Percentiles rank a stretch among this genome's conserved stretches.
Conservation (phyloP, 169 alveolate species). For the Fabrea salina region DNA sequence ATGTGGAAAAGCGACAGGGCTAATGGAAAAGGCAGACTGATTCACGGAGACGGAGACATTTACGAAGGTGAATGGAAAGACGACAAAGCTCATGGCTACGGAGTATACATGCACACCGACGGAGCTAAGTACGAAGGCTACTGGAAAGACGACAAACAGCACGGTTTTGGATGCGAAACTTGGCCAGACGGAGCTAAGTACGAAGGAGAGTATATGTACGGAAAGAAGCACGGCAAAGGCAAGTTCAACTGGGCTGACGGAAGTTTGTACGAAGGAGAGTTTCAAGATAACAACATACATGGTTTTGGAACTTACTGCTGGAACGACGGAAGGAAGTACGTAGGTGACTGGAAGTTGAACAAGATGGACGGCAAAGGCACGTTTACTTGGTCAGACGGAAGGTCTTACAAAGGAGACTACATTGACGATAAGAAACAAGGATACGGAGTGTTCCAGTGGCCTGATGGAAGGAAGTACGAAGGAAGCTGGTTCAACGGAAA, state of each 20-base stretch:
- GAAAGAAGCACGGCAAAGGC: slow-evolving; percentile 75
- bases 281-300: slow-evolving; percentile 59
- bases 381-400: slow-evolving; percentile 71
- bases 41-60: slow-evolving; percentile 78
- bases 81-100: slow-evolving; percentile 76
- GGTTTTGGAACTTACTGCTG: slow-evolving; percentile 68
- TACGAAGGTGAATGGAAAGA: slow-evolving; percentile 78
- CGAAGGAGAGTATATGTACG: slow-evolving; percentile 71
- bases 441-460: slow-evolving; percentile 68
- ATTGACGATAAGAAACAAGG: slow-evolving; percentile 75
- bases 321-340: slow-evolving; percentile 65
- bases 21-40: slow-evolving; percentile 72
- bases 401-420: slow-evolving; percentile 63
- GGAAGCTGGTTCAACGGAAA: slow-evolving; percentile 72
- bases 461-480: slow-evolving; percentile 65
- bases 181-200: slow-evolving; percentile 75
- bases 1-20: slow-evolving; percentile 74
- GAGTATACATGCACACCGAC: slow-evolving; percentile 68
- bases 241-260: slow-evolving; percentile 71
- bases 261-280: slow-evolving; percentile 56
- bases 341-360: slow-evolving; percentile 65
- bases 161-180: slow-evolving; percentile 71
- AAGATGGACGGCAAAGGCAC: slow-evolving; percentile 69
- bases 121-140: slow-evolving; percentile 72
- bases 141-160: slow-evolving; percentile 73